Evolutionary conservation across 768 basidiomycete species (phyloP).

Genomic region (Russula vinacea): DNA sequence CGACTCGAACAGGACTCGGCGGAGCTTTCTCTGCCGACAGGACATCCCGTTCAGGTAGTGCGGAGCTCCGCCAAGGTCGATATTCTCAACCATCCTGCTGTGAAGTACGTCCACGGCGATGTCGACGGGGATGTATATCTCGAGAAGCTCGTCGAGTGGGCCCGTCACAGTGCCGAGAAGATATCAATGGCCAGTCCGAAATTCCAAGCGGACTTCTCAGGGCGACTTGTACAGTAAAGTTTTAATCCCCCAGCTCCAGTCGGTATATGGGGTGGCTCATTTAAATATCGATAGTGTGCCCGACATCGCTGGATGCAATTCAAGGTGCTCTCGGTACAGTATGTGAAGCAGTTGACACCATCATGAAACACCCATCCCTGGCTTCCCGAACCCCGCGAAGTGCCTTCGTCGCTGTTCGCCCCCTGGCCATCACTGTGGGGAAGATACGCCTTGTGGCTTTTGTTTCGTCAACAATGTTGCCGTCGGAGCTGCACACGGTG

Average conservation of each 20-base stretch:
- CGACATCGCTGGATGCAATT: constrained; percentile 70
- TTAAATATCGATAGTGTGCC: constrained; percentile 63
- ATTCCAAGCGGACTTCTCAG: constrained; percentile 68
- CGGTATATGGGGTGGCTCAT: background rate
- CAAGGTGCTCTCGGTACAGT: constrained; percentile 79
- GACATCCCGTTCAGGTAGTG: constrained; percentile 44
- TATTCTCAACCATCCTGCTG: constrained; percentile 57
- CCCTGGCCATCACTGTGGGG: constrained; percentile 93
- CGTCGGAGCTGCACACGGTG: constrained; percentile 87
- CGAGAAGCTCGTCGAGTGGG: constrained; percentile 59
- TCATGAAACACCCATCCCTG: constrained; percentile 37
- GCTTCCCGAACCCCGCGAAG: constrained; percentile 24
- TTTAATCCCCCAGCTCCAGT: background rate
- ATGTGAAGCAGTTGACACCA: constrained; percentile 81
- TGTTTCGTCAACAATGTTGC: constrained; percentile 96
- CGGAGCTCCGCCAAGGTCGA: constrained; percentile 54
- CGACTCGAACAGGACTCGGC: constrained; percentile 34
- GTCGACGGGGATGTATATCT: constrained; percentile 65
- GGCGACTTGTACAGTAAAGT: constrained; percentile 80
- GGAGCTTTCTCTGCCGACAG: constrained; percentile 3
- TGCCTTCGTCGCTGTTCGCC: constrained; percentile 87
- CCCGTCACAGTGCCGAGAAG: constrained; percentile 55
- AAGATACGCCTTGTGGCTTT: constrained; percentile 86
- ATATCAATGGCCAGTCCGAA: constrained; percentile 64
- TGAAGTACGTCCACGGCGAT: constrained; percentile 73